phyloP scores from a whole-genome alignment of 2,329 filamentous ascomycete genomes.

The Monosporascus sp. region DNA sequence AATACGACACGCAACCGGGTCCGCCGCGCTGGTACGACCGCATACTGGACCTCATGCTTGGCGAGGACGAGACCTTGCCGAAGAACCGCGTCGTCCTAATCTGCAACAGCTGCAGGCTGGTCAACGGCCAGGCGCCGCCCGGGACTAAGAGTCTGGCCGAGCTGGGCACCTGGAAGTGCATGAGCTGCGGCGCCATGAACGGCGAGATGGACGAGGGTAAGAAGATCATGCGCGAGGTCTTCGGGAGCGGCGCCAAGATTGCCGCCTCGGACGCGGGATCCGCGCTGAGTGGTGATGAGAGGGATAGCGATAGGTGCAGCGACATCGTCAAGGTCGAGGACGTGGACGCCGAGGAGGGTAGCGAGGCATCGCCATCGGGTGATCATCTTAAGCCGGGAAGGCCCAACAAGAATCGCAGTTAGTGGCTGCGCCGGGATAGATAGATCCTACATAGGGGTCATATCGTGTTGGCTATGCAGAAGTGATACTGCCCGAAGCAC shows the following conservation, averaged over 20 bases:
- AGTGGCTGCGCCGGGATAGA: too few species aligned
- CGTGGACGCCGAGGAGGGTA: slow-evolving; percentile 15
- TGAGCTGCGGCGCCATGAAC: slow-evolving; percentile 76
- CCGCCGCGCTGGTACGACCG: slow-evolving; percentile 84
- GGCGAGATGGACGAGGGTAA: slow-evolving; percentile 73
- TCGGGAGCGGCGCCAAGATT: slow-evolving; percentile 19
- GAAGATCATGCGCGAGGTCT: slow-evolving; percentile 64
- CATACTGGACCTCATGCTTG: slow-evolving; percentile 83
- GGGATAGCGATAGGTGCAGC: slow-evolving; percentile 17
- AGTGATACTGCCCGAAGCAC: too few species aligned
- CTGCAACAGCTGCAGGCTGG: slow-evolving; percentile 74
- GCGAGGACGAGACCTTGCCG: slow-evolving; percentile 88
- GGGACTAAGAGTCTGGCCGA: slow-evolving; percentile 74
- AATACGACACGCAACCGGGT: slow-evolving; percentile 26
- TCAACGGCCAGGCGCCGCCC: slow-evolving; percentile 93
- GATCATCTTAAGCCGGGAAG: too few species aligned
- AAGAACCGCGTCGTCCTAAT: slow-evolving; percentile 89
- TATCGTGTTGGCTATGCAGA: too few species aligned
- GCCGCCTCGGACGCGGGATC: neutral
- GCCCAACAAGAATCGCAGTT: too few species aligned
- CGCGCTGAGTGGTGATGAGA: slow-evolving; percentile 2
- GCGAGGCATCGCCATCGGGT: neutral
- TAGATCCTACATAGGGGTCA: too few species aligned
- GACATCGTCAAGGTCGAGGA: slow-evolving; percentile 16
- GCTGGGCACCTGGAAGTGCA: slow-evolving; percentile 82